phyloP scores from a whole-genome alignment of 2,329 filamentous ascomycete species.

The Hypomyces rosellus region DNA sequence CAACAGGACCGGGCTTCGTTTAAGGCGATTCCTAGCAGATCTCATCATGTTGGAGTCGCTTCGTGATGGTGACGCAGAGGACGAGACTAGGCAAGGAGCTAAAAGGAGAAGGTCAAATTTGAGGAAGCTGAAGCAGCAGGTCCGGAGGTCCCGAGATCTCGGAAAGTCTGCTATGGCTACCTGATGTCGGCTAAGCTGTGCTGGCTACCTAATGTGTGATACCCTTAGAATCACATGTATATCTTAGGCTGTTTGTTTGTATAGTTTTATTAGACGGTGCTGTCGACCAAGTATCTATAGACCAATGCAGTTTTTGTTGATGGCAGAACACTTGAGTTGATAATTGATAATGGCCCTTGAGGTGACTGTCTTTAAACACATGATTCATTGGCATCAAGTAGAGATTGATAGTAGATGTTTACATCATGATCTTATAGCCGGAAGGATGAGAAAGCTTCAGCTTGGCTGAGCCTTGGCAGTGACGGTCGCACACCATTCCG shows the following conservation, averaged over 20 bases:
- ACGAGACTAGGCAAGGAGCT: conserved; percentile 20
- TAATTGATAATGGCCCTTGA: no score
- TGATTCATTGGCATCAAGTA: no score
- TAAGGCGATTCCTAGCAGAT: conserved; percentile 50
- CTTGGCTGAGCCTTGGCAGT: no score
- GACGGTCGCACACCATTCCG: no score
- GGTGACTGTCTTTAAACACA: no score
- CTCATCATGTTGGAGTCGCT: conserved; percentile 45
- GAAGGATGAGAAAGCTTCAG: no score
- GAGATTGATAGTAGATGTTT: no score
- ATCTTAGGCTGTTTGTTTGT: background rate
- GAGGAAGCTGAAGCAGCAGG: conserved; percentile 30
- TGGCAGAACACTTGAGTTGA: no score
- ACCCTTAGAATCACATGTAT: background rate
- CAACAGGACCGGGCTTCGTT: conserved; percentile 44
- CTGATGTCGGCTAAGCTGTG: background rate
- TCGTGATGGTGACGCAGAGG: conserved; percentile 22
- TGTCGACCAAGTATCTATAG: no score
- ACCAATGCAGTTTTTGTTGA: no score
- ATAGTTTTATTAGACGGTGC: background rate
- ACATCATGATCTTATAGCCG: no score
- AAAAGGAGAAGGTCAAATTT: conserved; percentile 26
- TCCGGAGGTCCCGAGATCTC: conserved; percentile 27
- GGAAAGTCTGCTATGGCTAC: conserved; percentile 7
- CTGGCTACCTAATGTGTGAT: background rate